Conservation (phyloP, 2,329 filamentous ascomycete genomes). For the Penicillium sp. region DNA sequence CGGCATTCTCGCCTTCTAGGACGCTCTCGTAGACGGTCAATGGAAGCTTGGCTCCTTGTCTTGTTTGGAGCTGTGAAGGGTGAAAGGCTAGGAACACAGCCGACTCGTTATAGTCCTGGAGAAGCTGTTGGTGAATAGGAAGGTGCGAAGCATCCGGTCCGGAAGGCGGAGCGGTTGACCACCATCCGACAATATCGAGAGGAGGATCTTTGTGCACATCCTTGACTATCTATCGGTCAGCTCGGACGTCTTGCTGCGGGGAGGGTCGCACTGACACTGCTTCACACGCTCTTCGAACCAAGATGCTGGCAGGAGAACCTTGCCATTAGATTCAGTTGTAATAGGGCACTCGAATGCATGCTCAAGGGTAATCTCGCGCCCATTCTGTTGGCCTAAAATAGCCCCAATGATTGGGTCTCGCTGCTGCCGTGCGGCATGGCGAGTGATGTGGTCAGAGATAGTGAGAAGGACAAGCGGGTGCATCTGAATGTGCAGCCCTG, state of each 20-base stretch:
- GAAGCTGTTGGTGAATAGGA: constrained; percentile 72
- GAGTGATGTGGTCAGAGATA: constrained; percentile 93
- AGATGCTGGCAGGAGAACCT: constrained; percentile 58
- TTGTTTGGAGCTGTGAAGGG: constrained; percentile 52
- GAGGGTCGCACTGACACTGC: constrained; percentile 61
- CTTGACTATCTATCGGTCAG: constrained; percentile 61
- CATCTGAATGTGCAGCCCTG: constrained; percentile 72
- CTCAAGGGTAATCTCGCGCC: constrained; percentile 84
- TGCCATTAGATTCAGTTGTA: constrained; percentile 48
- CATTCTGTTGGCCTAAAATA: constrained; percentile 86
- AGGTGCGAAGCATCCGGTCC: constrained; percentile 67
- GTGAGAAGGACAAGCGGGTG: constrained; percentile 94
- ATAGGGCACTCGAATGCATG: constrained; percentile 82
- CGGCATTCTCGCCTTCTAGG: constrained; percentile 63
- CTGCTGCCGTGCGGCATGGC: constrained; percentile 74
- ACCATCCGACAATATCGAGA: constrained; percentile 89
- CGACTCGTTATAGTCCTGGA: constrained; percentile 73
- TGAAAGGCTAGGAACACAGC: constrained; percentile 87
- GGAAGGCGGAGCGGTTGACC: constrained; percentile 67
- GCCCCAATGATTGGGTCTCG: constrained; percentile 75
- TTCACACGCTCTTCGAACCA: constrained; percentile 78
- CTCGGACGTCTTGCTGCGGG: not conserved
- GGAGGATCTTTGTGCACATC: constrained; percentile 79
- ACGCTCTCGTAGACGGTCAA: constrained; percentile 86
- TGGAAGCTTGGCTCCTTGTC: constrained; percentile 74